Conservation (phyloP, 2,329 filamentous ascomycete genomes). For the Diplodia intermedia region DNA sequence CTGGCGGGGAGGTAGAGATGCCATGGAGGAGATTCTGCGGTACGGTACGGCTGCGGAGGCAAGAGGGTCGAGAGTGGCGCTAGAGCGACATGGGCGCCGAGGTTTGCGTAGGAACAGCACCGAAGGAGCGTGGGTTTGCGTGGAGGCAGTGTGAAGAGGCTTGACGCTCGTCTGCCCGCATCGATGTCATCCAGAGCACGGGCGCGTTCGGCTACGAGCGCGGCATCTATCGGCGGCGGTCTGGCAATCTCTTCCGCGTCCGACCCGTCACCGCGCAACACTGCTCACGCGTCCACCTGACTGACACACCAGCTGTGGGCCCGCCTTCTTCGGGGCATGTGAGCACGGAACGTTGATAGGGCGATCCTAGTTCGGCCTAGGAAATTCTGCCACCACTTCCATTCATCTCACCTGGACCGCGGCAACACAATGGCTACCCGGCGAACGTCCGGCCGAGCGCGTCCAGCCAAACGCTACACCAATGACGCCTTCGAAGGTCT, state of each 20-base stretch:
- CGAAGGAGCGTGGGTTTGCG: not conserved
- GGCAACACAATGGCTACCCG: conserved; percentile 29
- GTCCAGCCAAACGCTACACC: conserved; percentile 38
- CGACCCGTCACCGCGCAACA: conserved; percentile 17
- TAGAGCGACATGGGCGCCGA: conserved; percentile 17
- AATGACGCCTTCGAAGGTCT: conserved; percentile 47
- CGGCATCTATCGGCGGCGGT: not conserved
- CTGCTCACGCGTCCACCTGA: conserved; percentile 25
- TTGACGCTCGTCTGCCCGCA: conserved; percentile 6
- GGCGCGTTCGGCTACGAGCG: conserved; percentile 6
- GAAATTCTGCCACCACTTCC: not conserved
- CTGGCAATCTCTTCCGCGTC: conserved; percentile 21
- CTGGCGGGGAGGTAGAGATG: conserved; percentile 50
- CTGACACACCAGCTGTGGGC: conserved; percentile 3
- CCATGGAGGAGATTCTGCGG: conserved; percentile 44
- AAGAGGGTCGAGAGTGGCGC: not conserved
- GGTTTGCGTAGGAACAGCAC: not conserved
- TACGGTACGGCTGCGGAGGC: not conserved
- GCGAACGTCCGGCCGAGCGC: conserved; percentile 29
- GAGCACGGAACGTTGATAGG: not conserved
- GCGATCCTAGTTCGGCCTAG: not conserved
- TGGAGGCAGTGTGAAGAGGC: conserved; percentile 7
- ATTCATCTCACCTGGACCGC: not conserved
- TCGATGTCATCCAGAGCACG: conserved; percentile 27
- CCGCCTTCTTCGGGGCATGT: not conserved